phyloP scores from a whole-genome alignment of 495 filamentous ascomycete species.

The Neurospora hispaniola region DNA sequence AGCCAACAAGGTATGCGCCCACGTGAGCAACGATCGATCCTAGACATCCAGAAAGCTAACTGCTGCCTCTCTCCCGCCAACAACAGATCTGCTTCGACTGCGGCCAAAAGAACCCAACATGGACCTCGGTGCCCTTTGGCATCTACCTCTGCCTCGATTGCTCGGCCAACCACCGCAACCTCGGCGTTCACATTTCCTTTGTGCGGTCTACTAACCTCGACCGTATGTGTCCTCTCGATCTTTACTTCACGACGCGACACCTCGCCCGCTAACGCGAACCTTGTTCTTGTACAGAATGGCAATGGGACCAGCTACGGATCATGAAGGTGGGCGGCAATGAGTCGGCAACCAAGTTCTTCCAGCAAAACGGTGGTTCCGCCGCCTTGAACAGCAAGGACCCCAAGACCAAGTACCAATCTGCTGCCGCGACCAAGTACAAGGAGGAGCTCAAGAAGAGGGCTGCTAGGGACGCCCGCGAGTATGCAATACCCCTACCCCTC shows the following conservation, averaged over 20 bases:
- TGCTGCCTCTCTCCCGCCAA: background rate
- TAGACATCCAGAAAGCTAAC: background rate
- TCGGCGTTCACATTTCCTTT: constrained; percentile 94
- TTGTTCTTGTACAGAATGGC: constrained; percentile 63
- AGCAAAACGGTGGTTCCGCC: constrained; percentile 86
- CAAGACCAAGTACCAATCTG: constrained; percentile 92
- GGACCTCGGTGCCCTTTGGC: constrained; percentile 93
- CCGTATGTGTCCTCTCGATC: constrained; percentile 48
- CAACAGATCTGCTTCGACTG: constrained; percentile 92
- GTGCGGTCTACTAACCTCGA: constrained; percentile 96
- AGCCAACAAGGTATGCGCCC: constrained; percentile 72
- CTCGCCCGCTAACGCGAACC: constrained; percentile 6
- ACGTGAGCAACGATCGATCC: background rate
- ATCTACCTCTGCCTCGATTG: constrained; percentile 98
- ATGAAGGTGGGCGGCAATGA: constrained; percentile 99
- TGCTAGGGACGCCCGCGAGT: constrained; percentile 73
- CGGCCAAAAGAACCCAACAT: constrained; percentile 91
- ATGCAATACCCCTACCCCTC: constrained; percentile 12
- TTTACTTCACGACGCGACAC: background rate
- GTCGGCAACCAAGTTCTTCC: constrained; percentile 95
- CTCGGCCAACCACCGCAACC: constrained; percentile 81
- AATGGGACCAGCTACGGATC: constrained; percentile 95
- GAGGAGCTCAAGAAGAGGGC: constrained; percentile 82
- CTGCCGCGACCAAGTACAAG: constrained; percentile 88
- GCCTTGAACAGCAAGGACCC: constrained; percentile 90